Percentiles rank a stretch among this genome's conserved stretches.
Evolutionary conservation across 371 early-diverging fungal genomes (phyloP).

Genomic region (Mucor plumbeus): DNA sequence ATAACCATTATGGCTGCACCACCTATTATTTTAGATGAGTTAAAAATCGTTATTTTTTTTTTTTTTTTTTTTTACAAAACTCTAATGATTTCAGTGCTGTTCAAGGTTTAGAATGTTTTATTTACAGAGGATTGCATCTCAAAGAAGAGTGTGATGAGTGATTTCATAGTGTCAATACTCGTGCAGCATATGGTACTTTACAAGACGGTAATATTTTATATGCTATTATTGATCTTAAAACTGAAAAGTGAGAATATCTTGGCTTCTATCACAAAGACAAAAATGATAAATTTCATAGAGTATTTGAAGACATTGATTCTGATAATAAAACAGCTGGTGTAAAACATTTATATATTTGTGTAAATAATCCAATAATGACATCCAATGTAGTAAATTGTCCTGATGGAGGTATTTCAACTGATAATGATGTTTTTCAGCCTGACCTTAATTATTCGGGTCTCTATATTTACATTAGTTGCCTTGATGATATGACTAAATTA

Average conservation of each 20-base stretch:
- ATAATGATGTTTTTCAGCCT: conserved; percentile 33
- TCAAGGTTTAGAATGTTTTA: conserved; percentile 41
- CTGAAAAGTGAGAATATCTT: conserved; percentile 11
- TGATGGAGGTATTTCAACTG: conserved; percentile 41
- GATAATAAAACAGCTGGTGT: background rate
- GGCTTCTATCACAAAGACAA: background rate
- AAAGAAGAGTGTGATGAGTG: conserved; percentile 14
- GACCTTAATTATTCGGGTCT: conserved; percentile 19
- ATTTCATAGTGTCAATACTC: conserved; percentile 17
- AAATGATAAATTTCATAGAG: background rate
- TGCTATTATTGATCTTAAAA: background rate
- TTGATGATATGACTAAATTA: conserved; percentile 45
- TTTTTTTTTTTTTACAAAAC: conserved; percentile 13
- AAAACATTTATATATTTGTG: conserved; percentile 21
- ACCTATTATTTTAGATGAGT: conserved; percentile 20
- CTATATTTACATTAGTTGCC: conserved; percentile 33
- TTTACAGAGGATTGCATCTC: conserved; percentile 87
- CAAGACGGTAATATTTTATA: conserved; percentile 14
- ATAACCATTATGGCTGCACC: conserved; percentile 15
- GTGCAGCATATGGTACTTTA: conserved; percentile 21
- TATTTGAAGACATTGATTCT: conserved; percentile 14
- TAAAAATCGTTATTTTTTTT: too few relatives aligned
- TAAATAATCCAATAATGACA: conserved; percentile 20
- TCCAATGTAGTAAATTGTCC: conserved; percentile 23
- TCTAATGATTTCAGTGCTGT: conserved; percentile 14